A percentile compares a stretch with the other conserved stretches of the same genome.
Evolutionary conservation across 1,284 basidiomycete genomes (phyloP).

Genomic region (Lentinula novae-zelandiae): DNA sequence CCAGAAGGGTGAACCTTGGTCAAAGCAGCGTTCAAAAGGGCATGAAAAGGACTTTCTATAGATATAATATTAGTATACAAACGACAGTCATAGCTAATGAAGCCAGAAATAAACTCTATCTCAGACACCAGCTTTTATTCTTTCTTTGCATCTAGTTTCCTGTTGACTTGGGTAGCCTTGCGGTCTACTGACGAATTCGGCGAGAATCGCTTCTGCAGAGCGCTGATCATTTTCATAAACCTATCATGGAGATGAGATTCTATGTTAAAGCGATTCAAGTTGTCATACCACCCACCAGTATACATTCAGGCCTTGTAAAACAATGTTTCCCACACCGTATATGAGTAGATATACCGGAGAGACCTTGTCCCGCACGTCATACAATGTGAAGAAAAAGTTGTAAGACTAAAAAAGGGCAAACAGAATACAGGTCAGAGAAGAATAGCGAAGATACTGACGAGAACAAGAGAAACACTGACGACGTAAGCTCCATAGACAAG

Average conservation of each 20-base stretch:
- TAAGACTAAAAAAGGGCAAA: constrained; percentile 41
- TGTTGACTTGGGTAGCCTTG: not conserved
- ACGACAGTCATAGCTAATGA: not conserved
- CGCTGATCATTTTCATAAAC: constrained; percentile 65
- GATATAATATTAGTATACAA: not conserved
- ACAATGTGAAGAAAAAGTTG: constrained; percentile 56
- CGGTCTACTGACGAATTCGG: not conserved
- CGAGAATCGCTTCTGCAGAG: constrained; percentile 29
- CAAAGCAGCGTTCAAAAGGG: constrained; percentile 42
- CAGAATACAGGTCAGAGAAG: not conserved
- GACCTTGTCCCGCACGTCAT: constrained; percentile 43
- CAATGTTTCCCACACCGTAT: constrained; percentile 53
- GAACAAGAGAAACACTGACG: constrained; percentile 33
- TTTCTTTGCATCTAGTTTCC: constrained; percentile 5
- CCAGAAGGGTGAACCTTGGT: constrained; percentile 70
- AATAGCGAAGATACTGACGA: not conserved
- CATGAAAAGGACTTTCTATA: not conserved
- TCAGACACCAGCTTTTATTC: not conserved
- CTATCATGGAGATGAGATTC: constrained; percentile 27
- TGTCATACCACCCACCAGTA: constrained; percentile 51
- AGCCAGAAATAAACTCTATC: not conserved
- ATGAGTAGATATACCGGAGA: constrained; percentile 42
- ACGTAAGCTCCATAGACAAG: constrained; percentile 63
- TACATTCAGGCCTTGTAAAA: constrained; percentile 65
- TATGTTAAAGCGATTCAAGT: not conserved